Evolutionary conservation across 2,329 filamentous ascomycete species (phyloP), one percentile per base, ranked within the genome.

Genomic region (Fusarium duplospermum): DNA sequence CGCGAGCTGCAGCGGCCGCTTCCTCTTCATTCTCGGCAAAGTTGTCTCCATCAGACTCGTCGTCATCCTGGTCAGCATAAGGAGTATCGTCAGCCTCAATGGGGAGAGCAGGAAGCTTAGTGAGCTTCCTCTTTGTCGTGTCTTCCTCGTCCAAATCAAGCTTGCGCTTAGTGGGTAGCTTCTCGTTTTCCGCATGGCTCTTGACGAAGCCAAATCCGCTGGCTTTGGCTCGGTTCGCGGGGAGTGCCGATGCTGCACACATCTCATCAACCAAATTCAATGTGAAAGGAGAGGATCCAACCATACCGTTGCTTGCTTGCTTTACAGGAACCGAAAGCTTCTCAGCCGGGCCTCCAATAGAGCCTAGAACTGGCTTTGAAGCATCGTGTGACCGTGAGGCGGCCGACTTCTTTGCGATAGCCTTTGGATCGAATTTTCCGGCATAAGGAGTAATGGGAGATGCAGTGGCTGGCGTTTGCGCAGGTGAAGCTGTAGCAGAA

Each of bases 81-180:
- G 89, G 87, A 68, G 88, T 87, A 81, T 89, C 86, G 73, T 92
- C 89, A 70, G 87, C 89, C 79, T 92, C 89, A 63, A 93, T 86
- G 63, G 92, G 89, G 68, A 94, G 90, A 74, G 92, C 92, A 67
- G 96, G 95, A 70, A 99, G 91, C 84, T 95, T 96, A 80, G 94
- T 94, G 74, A 99, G 89, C 85, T 97, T 98, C 81, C 95, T 93
- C 80, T 93, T 92, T 3, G 92, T 93, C 35, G 91, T 92, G 78
- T 97, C 94, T 78, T 98, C 96, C 79, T 98, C 96, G 70, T 93
- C 95, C 77, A 98, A 92, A 76, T 95, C 92, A 24, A 97, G 86
- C 70, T 93, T 94, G 76, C 92, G 92, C 80, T 94, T 94, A 22
- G 90, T 86, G 5, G 89, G 86, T 4, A 89, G 82, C 78, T 93